Percentiles rank a stretch among this genome's conserved stretches.
These are phyloP conservation scores for Entomortierella beljakovae DNA, from an alignment of 192 early-diverging fungal species.

Conservation along the genomic window DNA sequence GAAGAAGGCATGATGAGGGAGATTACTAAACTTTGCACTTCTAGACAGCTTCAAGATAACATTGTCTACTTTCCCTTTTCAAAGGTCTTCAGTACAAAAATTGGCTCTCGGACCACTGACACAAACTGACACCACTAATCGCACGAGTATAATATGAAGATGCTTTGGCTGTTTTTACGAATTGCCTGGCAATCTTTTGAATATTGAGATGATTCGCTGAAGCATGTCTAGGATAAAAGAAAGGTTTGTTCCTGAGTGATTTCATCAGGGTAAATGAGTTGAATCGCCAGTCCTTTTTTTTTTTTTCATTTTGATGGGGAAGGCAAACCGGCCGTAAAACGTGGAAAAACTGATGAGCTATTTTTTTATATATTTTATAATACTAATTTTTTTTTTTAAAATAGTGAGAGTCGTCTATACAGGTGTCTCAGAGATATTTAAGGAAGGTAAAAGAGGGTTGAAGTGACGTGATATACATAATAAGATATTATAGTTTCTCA, in stretches of 20 bases:
- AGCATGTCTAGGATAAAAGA: background rate
- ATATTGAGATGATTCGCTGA: background rate
- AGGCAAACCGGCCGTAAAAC: background rate
- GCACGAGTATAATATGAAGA: too few relatives aligned
- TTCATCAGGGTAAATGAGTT: background rate
- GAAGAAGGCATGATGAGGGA: background rate
- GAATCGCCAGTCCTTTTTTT: background rate
- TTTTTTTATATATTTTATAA: background rate
- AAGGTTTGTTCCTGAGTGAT: background rate
- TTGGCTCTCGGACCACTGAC: background rate
- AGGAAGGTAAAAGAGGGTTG: background rate
- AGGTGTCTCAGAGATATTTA: background rate
- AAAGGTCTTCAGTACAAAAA: background rate
- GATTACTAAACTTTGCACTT: background rate
- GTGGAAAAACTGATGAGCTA: slow-evolving; percentile 1
- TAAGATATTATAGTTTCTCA: too few relatives aligned
- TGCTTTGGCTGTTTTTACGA: too few relatives aligned
- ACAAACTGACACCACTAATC: too few relatives aligned
- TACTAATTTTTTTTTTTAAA: background rate
- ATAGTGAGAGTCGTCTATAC: background rate
- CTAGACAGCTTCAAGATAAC: too few relatives aligned
- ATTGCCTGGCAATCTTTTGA: background rate
- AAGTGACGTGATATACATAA: background rate
- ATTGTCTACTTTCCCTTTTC: too few relatives aligned
- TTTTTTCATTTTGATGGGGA: background rate